These are phyloP conservation scores for Cladosporium sp. DNA, from an alignment of 2,329 filamentous ascomycete genomes.

Conservation along the genomic window DNA sequence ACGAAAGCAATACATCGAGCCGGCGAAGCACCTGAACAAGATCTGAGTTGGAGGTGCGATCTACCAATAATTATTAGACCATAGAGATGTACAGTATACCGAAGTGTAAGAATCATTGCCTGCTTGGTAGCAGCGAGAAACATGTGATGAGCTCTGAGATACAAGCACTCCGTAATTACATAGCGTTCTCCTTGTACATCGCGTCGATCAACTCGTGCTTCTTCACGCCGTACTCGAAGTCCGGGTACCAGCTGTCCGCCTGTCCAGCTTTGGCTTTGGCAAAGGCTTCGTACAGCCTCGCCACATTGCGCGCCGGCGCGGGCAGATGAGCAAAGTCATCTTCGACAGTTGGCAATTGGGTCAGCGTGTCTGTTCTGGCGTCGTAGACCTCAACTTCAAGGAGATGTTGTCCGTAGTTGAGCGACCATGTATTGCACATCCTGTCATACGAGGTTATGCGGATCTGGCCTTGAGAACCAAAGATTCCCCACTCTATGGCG, in stretches of 20 bases:
- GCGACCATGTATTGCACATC: background rate
- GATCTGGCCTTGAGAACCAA: background rate
- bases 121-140: background rate
- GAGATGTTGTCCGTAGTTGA: background rate
- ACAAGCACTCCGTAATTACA: background rate
- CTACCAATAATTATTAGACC: no score
- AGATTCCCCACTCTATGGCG: background rate
- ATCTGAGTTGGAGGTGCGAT: background rate
- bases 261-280: background rate
- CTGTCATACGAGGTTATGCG: background rate
- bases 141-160: background rate
- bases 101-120: background rate
- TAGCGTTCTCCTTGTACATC: background rate
- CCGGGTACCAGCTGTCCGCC: background rate
- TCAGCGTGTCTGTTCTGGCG: background rate
- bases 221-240: background rate
- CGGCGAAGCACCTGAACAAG: slow-evolving; percentile 12
- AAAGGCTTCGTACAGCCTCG: background rate
- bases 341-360: background rate
- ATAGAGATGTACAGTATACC: background rate
- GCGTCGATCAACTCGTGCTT: background rate
- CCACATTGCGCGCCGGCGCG: background rate
- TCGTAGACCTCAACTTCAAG: background rate
- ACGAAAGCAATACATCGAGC: slow-evolving; percentile 12
- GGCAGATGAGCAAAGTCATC: background rate